Base-by-base conservation (phyloP, 371 early-diverging fungal genomes). In the Mucor indicus region DNA sequence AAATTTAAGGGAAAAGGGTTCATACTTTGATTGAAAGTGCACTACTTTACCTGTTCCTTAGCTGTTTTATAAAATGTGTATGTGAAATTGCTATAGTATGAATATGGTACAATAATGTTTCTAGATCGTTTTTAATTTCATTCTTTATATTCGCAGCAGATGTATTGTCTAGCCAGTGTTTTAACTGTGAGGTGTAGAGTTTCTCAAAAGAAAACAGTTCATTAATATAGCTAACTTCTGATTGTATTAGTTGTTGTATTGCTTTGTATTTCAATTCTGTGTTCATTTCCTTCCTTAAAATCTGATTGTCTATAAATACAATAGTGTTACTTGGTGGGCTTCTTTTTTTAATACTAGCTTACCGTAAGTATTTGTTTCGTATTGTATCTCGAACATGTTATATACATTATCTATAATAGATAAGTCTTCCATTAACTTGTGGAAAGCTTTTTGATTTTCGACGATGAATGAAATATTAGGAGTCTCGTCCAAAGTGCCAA, bases 31-130 rank as follows among this genome's bases (percentile, higher is more conserved):
- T n/a, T n/a, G n/a, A n/a, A n/a, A n/a, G 24, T 11, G 41, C 9
- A 17, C 31, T 12, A 36, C n/a, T n/a, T n/a, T n/a, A 64, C 60
- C 64, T 55, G 15, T 55, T 50, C 24, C 36, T 44, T 11, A 64
- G 24, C 15, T 35, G 30, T 15, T 36, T 48, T 6, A 46, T 37
- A 33, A 60, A 56, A 2, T 19, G 16, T 37, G 50, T 13, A 38
- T 37, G 39, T 43, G 32, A 12, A 25, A 17, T 7, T 38, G 38
- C 25, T 21, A 27, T n/a, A 16, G 13, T 36, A 38, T 55, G 39
- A 21, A 62, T 9, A 38, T 17, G 31, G 32, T 44, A 16, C 47
- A 44, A 36, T 30, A 54, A n/a, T 15, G 22, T 40, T 2, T 54
- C 15, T 1, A 50, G 17, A 25, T 46, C 44, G 22, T n/a, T n/a